Conservation (phyloP, 257 asterid species). For the Eustoma russellianum region DNA sequence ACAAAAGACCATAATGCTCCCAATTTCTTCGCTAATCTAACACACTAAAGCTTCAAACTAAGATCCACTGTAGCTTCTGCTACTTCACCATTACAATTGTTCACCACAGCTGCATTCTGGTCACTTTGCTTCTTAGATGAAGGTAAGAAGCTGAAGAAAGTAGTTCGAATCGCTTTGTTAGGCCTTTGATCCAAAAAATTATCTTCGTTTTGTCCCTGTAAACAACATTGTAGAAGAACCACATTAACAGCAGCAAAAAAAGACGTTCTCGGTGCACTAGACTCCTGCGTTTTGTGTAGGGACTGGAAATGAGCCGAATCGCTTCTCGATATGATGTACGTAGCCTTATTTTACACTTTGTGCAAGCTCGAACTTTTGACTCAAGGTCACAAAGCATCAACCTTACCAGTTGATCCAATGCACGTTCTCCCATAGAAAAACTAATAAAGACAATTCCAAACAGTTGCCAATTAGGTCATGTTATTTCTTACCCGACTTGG, state of each 20-base stretch:
- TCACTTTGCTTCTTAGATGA: conserved; percentile 18
- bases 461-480: neutral
- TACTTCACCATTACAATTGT: conserved; percentile 23
- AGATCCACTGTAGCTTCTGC: conserved; percentile 56
- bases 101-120: conserved; percentile 13
- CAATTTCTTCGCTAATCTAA: neutral
- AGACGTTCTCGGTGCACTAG: too few species aligned
- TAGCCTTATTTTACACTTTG: too few species aligned
- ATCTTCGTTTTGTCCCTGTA: conserved; percentile 35
- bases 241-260: neutral
- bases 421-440: too few species aligned
- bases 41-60: conserved; percentile 42
- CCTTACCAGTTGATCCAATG: too few species aligned
- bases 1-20: too few species aligned
- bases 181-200: conserved; percentile 17
- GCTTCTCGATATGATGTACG: too few species aligned
- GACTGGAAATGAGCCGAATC: too few species aligned
- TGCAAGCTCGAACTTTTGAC: too few species aligned
- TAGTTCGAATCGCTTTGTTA: conserved; percentile 21
- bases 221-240: conserved; percentile 3
- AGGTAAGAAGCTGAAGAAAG: conserved; percentile 53
- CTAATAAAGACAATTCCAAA: neutral
- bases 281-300: too few species aligned
- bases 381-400: too few species aligned
- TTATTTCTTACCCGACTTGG: conserved; percentile 31